Evolutionary conservation across 371 early-diverging fungal species (phyloP).

Genomic region (Haplosporangium sp.): DNA sequence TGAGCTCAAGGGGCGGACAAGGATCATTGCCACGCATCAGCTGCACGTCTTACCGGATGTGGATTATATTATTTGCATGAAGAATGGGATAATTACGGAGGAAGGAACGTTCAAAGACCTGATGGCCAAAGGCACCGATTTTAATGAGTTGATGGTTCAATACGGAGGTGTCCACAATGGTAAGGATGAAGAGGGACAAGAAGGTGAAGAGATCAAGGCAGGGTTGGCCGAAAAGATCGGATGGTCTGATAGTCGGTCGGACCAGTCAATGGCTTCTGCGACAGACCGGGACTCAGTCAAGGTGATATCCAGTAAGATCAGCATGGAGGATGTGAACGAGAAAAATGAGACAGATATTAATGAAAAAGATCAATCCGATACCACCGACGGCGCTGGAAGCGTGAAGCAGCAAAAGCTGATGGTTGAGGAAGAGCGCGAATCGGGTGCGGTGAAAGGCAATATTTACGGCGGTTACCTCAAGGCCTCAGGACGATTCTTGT

Average conservation of each 20-base stretch:
- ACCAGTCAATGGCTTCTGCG: too few relatives aligned
- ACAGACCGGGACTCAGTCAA: too few relatives aligned
- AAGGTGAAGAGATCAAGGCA: background rate
- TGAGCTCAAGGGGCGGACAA: conserved; percentile 42
- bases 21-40: conserved; percentile 53
- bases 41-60: conserved; percentile 49
- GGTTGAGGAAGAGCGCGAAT: conserved; percentile 55
- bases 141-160: conserved; percentile 60
- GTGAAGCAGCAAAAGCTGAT: conserved; percentile 39
- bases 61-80: conserved; percentile 64
- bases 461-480: conserved; percentile 54
- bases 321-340: background rate
- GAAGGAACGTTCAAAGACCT: conserved; percentile 64
- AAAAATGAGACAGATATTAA: conserved; percentile 4
- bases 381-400: conserved; percentile 7
- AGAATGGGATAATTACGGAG: conserved; percentile 60
- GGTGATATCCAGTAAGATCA: too few relatives aligned
- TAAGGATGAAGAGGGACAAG: conserved; percentile 25
- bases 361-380: conserved; percentile 8
- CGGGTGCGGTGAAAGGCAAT: conserved; percentile 52
- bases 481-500: conserved; percentile 37
- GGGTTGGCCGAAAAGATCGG: background rate
- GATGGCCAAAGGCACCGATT: conserved; percentile 59
- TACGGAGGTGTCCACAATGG: conserved; percentile 62
- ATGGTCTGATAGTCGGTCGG: background rate